A percentile compares a stretch with the other conserved stretches of the same genome.
phyloP scores from a whole-genome alignment of 805 yeast species.

The Teunomyces kruisii region DNA sequence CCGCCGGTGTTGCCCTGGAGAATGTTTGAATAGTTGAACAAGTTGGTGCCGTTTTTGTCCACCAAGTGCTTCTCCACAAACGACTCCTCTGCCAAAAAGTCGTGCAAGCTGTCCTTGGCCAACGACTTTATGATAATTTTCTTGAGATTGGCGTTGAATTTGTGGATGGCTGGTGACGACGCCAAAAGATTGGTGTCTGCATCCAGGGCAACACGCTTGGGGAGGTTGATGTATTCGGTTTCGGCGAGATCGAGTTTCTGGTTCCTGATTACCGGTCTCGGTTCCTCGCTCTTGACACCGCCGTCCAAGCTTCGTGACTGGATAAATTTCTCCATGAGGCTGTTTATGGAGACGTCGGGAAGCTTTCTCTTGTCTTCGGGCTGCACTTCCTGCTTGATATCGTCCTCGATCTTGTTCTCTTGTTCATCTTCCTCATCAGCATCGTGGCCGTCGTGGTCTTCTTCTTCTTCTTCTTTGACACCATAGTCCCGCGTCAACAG shows the following conservation, averaged over 20 bases:
- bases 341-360: constrained; percentile 9
- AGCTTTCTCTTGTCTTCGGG: constrained; percentile 1
- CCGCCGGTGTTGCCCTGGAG: constrained; percentile 17
- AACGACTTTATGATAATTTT: constrained; percentile 24
- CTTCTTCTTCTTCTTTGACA: constrained; percentile 7
- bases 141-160: constrained; percentile 24
- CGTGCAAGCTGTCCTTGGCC: constrained; percentile 14
- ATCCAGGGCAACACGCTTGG: constrained; percentile 8
- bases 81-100: constrained; percentile 22
- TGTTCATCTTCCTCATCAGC: constrained; percentile 8
- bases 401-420: constrained; percentile 2
- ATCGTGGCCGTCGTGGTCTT: neutral
- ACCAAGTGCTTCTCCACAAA: constrained; percentile 24
- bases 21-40: constrained; percentile 32
- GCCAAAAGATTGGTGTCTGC: constrained; percentile 21
- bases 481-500: constrained; percentile 14
- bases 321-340: constrained; percentile 35
- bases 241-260: constrained; percentile 16
- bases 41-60: constrained; percentile 22
- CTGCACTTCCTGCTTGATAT: neutral
- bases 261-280: constrained; percentile 9
- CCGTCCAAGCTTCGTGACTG: constrained; percentile 24
- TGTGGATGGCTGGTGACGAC: constrained; percentile 31
- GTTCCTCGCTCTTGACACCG: neutral
- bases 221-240: constrained; percentile 17